These are phyloP conservation scores for Wallemia ichthyophaga DNA, from an alignment of 1,284 basidiomycete species.

Conservation along the genomic window DNA sequence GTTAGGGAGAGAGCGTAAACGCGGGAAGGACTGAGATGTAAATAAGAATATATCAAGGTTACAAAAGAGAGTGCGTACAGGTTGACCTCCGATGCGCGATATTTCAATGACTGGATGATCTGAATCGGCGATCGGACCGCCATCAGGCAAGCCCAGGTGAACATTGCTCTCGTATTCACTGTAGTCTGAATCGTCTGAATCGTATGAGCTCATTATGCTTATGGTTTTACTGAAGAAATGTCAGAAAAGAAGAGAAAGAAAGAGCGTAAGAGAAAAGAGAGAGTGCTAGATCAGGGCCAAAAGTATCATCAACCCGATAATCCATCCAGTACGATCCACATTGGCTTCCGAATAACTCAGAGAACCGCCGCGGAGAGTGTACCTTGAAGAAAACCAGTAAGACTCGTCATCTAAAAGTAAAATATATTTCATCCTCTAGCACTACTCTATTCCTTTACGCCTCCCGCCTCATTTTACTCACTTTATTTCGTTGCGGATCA, in stretches of 20 bases:
- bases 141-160: constrained; percentile 43
- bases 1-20: constrained; percentile 14
- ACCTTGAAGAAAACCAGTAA: neutral
- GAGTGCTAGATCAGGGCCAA: neutral
- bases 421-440: neutral
- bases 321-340: neutral
- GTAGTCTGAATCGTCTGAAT: constrained; percentile 15
- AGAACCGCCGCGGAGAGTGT: too few relatives aligned
- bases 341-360: neutral
- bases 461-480: too few relatives aligned
- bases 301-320: neutral
- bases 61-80: constrained; percentile 28
- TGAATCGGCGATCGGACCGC: constrained; percentile 23
- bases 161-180: constrained; percentile 34
- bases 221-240: too few relatives aligned
- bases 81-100: constrained; percentile 52
- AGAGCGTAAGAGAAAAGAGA: neutral
- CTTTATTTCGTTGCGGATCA: neutral
- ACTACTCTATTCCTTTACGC: neutral
- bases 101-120: constrained; percentile 40
- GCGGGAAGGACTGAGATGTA: constrained; percentile 5
- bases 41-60: constrained; percentile 12
- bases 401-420: neutral
- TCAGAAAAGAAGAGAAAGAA: neutral
- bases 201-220: neutral